Base-by-base conservation (phyloP, 306 rosid genomes). In the Medicago arabica region DNA sequence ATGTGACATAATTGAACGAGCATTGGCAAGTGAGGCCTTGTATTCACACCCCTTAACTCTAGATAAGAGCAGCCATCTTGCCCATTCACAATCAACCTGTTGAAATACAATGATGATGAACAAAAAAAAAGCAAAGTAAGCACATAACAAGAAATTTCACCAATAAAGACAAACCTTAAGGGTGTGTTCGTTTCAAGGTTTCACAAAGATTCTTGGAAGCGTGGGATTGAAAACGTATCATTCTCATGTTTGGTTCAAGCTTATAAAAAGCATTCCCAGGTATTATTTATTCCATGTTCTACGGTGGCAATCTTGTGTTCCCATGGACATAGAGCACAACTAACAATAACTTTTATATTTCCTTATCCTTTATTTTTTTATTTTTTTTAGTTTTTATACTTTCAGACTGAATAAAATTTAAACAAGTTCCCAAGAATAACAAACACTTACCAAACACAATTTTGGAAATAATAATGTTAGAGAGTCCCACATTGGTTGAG, bases 81-180 rank as follows among this genome's bases (percentile, higher is more conserved):
- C 95, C 98, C 97, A 94, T 81, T 90, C 93, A 81, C 91, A 90
- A 71, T 90, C 97, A 82, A 89, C 90, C 98, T 92, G 83, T 75
- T 77, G 57, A 67, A 53, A 87, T 61, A 57, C 82, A 83, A 40
- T 70, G 74, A 34, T 68, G 41, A 66, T 66, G 73, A 85, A 81
- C 61, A 61, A 50, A 21, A 21, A 81, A 67, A 59, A 7, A 59
- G 9, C 47, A 8, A 61, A 14, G 23, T 23, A 8, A 28, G 19
- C 19, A 61, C 67, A 47, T 68, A 46, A 25, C 41, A 49, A 28
- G 74, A 69, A 69, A 69, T 69, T 49, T 28, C 74, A 49, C 74
- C 60, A 47, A 25, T 23, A 50, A 69, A 28, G 46, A 39, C 9
- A 18, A 53, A 54, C 65, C 13, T 38, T 19, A 54, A 23, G 11